Evolutionary conservation across 345 rosid species (phyloP), one percentile per base, ranked within the genome.

Genomic region (Dipteronia sinensis): DNA sequence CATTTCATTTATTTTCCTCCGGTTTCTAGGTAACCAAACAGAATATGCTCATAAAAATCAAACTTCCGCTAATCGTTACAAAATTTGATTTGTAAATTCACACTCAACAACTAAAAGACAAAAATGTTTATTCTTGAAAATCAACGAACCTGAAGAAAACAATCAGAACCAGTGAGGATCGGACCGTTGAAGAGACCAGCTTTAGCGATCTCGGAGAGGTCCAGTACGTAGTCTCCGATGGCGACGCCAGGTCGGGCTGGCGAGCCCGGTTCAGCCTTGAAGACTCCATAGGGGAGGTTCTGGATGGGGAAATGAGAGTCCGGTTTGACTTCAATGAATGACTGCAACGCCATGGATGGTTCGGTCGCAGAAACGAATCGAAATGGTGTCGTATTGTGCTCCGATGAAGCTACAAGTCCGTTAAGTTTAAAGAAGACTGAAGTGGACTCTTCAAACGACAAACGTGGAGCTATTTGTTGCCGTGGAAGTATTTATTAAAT

Each of bases 281-380:
- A 96, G 17, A 90, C 97, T 16, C 99, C 98, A 65, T 82, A 92
- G 1, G 98, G 99, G 19, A 96, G 95, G 87, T 96, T 96, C 82
- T 96, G 98, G 84, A 94, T 92, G 34, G 99, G 95, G 84, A 94
- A 96, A 83, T 96, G 98, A 19, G 95, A 93, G 71, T 82, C 90
- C 10, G 91, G 83, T 34, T 76, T 70, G 65, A 92, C 94, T 69
- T 87, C 79, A 69, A 94, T 23, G 85, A 96, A 96, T 20, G 97
- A 92, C 70, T 87, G 85, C 83, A 85, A 84, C 31, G 89, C 92
- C 98, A 88, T 89, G n/a, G 74, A n/a, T 3, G 49, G 49, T 46
- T 46, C 49, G 49, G 49, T 11, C 49, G 49, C 49, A 15, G 15
- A 46, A 46, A 46, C 49, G 49, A 42, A 42, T 7, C 46, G 46